phyloP scores from a whole-genome alignment of 345 rosid species.

The Iberis pinnata region DNA sequence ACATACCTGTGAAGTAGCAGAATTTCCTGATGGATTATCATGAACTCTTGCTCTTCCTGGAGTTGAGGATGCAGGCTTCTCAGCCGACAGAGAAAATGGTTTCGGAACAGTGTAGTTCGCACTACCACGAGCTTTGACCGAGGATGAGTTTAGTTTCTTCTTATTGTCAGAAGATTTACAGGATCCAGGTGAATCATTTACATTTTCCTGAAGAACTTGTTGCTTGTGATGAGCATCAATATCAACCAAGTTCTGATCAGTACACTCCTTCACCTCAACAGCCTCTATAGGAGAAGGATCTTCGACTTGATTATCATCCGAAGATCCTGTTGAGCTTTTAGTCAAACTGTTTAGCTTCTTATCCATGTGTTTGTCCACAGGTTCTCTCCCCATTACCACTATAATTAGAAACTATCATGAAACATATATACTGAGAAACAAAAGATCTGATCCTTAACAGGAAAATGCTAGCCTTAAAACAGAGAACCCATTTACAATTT shows the following conservation, averaged over 20 bases:
- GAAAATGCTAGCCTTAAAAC: no score
- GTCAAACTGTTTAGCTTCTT: constrained; percentile 42
- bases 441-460: background rate
- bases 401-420: no score
- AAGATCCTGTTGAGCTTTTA: constrained; percentile 18
- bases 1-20: constrained; percentile 52
- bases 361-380: constrained; percentile 49
- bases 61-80: constrained; percentile 43
- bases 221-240: constrained; percentile 39
- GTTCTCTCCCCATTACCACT: constrained; percentile 67
- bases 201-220: constrained; percentile 25
- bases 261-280: constrained; percentile 31
- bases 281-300: constrained; percentile 30
- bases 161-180: constrained; percentile 29
- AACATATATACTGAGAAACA: background rate
- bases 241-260: constrained; percentile 41
- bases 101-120: constrained; percentile 38
- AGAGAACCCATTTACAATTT: no score
- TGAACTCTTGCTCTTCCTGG: constrained; percentile 26
- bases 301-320: constrained; percentile 32
- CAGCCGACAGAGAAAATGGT: constrained; percentile 49
- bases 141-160: constrained; percentile 33
- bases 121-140: constrained; percentile 29
- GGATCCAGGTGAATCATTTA: no score
- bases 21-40: constrained; percentile 30